Evolutionary conservation across 1,139 yeast species (phyloP).

Genomic region (Suhomyces atakaporum): DNA sequence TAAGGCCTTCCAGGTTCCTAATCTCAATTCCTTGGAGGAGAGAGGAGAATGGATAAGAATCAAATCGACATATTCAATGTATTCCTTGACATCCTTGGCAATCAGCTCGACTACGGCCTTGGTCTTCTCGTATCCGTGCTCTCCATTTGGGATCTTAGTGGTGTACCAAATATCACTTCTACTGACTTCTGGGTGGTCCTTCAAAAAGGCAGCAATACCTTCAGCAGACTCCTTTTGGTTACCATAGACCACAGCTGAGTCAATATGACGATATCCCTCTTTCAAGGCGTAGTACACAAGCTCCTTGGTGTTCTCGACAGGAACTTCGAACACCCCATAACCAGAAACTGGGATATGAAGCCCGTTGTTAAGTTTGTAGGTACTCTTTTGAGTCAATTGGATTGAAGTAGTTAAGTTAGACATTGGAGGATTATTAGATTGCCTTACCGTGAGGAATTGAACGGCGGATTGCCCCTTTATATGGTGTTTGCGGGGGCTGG

Average conservation of each 20-base stretch:
- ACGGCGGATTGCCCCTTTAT: not conserved
- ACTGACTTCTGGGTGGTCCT: constrained; percentile 35
- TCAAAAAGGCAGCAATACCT: constrained; percentile 46
- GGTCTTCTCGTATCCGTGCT: constrained; percentile 27
- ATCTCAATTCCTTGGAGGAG: constrained; percentile 31
- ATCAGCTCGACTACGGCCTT: constrained; percentile 20
- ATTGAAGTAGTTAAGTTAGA: constrained; percentile 30
- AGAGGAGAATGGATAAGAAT: constrained; percentile 40
- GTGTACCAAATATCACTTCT: constrained; percentile 42
- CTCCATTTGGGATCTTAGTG: constrained; percentile 24
- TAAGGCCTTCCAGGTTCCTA: constrained; percentile 43
- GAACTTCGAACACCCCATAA: constrained; percentile 37
- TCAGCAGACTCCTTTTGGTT: constrained; percentile 24
- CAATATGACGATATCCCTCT: constrained; percentile 71
- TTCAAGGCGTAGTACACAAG: constrained; percentile 47
- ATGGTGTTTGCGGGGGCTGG: not conserved
- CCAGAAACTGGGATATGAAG: constrained; percentile 43
- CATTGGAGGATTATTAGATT: constrained; percentile 14
- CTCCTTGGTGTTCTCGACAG: constrained; percentile 26
- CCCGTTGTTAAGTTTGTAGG: constrained; percentile 40
- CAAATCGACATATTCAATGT: constrained; percentile 50
- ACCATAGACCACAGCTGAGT: constrained; percentile 48
- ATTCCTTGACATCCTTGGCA: constrained; percentile 28
- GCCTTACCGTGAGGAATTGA: no score
- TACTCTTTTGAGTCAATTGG: constrained; percentile 31